Base-by-base conservation (phyloP, 176 grass and related monocot species). In the Oryza nivara region DNA sequence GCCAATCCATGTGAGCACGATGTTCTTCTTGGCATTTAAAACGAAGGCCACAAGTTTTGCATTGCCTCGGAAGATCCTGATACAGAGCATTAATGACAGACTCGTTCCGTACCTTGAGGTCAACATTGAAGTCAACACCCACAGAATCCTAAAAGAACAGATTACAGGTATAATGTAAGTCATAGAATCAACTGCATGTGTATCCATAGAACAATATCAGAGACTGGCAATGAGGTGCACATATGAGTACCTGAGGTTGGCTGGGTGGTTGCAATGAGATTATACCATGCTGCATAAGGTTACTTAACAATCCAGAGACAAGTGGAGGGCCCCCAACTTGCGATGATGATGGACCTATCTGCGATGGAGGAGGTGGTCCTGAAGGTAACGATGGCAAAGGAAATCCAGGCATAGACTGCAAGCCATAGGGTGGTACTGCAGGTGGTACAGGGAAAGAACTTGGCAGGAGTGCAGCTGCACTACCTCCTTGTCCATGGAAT, bases 1-100 rank as follows among this genome's bases (percentile, higher is more conserved):
- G 97, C 97, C 97, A 99, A 86, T 99, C 97, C 97, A 99, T 99
- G 85, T 99, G 97, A 77, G 69, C 83, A 85, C 93, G 84, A 73
- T 99, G 97, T 79, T 96, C 97, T 68, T 99, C 93, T 85, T 99
- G 97, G 73, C 82, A 74, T 89, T 93, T 93, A 64, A 99, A 99
- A 68, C 92, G 88, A 79, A 99, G 87, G 71, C 97, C 97, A 89
- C 97, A 99, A 11, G 97, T 96, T 86, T 92, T 94, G 75, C 97
- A 99, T 91, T 99, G 93, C 47, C 97, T 94, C 16, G 86, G 76
- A 80, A 99, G 88, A 72, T 96, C 93, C 32, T 74, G 79, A 89
- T 96, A 96, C 41, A 99, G 75, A 77, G 92, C 83, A 86, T 92
- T 91, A 83, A 96, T 96, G 75, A 89, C 89, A 15, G 86, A 85